Evolutionary conservation across 108 stramenopile species (phyloP), one percentile per base, ranked within the genome.

Genomic region (Nannochloropsis oceanica): DNA sequence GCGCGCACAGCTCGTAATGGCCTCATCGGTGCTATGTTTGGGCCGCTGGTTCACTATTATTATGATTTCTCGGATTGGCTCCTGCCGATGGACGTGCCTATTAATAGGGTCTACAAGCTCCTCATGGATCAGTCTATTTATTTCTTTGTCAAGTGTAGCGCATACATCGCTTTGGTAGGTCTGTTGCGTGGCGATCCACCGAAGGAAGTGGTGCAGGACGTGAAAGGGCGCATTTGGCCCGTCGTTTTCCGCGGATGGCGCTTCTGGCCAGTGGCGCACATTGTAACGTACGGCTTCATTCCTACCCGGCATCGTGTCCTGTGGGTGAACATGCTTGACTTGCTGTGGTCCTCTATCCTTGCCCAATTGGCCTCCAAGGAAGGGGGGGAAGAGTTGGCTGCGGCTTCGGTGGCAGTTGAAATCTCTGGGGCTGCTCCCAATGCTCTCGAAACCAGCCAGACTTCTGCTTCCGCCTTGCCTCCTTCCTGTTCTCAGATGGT

Each of bases 101-200:
- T 90, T 25, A 96, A 93, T 43, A 90, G 95, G n/a, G 90, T 94
- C 22, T 90, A 94, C 88, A 97, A 97, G 92, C 96, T 97, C 83
- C 80, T 97, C 26, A 95, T 97, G 95, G 96, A 97, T 88, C 96
- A 97, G 90, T 94, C 95, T 20, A 91, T 96, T 73, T 97, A 97
- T 85, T 92, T 97, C 59, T 88, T 92, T 11, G 89, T 95, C 84
- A 97, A 97, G 84, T 96, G 95, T 82, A 92, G 92, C 85, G 91
- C 95, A 44, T 97, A 97, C 87, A 96, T 95, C 50, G 86, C 91
- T 26, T 93, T 94, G 26, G 93, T 97, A 2, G 94, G 94, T 8
- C 79, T 96, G 22, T 80, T 97, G 80, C 90, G 91, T 44, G 95
- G 95, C 12, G 93, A 94, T 26, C 91, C 85, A 25, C 79, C 87